phyloP scores from a whole-genome alignment of 2,329 filamentous ascomycete genomes.

The Chaetothyriales sp. region DNA sequence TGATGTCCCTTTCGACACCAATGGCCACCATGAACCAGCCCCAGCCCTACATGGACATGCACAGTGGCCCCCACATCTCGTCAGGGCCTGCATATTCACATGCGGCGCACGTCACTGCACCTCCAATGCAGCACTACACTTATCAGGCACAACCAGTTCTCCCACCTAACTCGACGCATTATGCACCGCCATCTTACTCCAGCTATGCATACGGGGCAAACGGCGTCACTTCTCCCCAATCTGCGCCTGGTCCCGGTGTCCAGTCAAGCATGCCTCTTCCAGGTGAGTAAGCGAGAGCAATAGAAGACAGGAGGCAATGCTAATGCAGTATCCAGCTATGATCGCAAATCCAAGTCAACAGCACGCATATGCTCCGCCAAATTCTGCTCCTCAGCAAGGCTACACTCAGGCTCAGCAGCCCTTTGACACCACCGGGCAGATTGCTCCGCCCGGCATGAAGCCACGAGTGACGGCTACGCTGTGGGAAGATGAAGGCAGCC shows the following conservation, averaged over 20 bases:
- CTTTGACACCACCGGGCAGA: slow-evolving; percentile 80
- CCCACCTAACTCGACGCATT: slow-evolving; percentile 56
- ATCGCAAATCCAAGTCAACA: slow-evolving; percentile 10
- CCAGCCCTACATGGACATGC: slow-evolving; percentile 72
- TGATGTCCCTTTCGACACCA: slow-evolving; percentile 1
- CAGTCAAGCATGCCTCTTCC: slow-evolving; percentile 55
- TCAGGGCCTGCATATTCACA: slow-evolving; percentile 62
- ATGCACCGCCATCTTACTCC: slow-evolving; percentile 46
- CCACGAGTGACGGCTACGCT: slow-evolving; percentile 88
- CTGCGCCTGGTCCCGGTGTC: slow-evolving; percentile 48
- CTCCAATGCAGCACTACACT: slow-evolving; percentile 58
- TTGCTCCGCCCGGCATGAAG: slow-evolving; percentile 88
- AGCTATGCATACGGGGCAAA: slow-evolving; percentile 57
- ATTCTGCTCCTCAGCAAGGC: slow-evolving; percentile 4
- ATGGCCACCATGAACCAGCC: slow-evolving; percentile 59
- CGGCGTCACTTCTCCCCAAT: slow-evolving; percentile 66
- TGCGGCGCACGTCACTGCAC: slow-evolving; percentile 49
- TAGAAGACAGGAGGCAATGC: not conserved
- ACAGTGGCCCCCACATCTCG: slow-evolving; percentile 54
- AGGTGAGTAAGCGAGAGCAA: slow-evolving; percentile 21
- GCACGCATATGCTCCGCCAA: slow-evolving; percentile 16
- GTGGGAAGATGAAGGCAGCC: slow-evolving; percentile 95
- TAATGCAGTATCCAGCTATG: slow-evolving; percentile 25
- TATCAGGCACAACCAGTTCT: slow-evolving; percentile 59
- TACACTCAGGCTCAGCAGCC: slow-evolving; percentile 22